phyloP scores from a whole-genome alignment of 2,329 filamentous ascomycete genomes.

The Arthroderma sp. region DNA sequence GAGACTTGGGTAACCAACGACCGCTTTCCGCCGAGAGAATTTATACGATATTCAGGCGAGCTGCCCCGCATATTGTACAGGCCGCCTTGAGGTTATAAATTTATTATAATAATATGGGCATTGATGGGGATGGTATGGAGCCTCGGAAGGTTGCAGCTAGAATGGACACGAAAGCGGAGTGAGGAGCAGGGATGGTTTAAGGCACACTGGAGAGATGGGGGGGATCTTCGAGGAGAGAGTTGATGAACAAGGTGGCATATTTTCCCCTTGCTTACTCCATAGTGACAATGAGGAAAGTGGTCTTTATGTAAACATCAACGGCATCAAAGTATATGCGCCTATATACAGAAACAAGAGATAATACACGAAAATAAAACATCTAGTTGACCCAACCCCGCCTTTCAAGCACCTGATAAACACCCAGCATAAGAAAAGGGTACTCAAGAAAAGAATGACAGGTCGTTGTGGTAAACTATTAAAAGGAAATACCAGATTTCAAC shows the following conservation, averaged over 20 bases:
- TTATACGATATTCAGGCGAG: background rate
- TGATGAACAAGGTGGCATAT: no score
- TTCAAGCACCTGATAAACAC: background rate
- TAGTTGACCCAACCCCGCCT: background rate
- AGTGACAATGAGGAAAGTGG: background rate
- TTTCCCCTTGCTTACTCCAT: no score
- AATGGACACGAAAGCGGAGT: background rate
- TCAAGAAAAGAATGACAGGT: background rate
- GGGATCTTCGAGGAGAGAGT: background rate
- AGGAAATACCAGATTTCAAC: background rate
- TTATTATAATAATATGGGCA: background rate
- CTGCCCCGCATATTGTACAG: background rate
- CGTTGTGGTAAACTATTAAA: background rate
- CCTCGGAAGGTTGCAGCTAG: background rate
- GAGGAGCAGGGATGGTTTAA: background rate
- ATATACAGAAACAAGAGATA: background rate
- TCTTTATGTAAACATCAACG: background rate
- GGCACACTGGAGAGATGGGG: background rate
- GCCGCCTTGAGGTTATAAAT: background rate
- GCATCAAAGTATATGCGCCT: background rate
- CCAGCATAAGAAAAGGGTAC: background rate
- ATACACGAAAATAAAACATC: background rate
- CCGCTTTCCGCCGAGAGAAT: background rate
- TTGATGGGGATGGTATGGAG: background rate
- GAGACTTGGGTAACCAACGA: no score